phyloP scores from a whole-genome alignment of 179 eudicot species.

The Spergularia azorica region DNA sequence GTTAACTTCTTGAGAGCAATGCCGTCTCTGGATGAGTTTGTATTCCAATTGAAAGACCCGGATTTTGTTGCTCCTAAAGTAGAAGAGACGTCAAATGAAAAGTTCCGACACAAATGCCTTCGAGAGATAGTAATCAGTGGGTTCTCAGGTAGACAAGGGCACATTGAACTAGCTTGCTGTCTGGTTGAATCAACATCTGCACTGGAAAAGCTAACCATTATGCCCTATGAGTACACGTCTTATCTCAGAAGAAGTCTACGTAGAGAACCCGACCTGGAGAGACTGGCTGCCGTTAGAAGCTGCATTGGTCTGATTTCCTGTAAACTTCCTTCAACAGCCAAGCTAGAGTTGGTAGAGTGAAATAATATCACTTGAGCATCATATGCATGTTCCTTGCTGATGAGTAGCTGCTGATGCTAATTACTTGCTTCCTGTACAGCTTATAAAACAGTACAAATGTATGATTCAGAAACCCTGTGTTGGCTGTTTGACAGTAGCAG shows the following conservation, averaged over 20 bases:
- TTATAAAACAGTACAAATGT: too few relatives aligned
- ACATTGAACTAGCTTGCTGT: conserved; percentile 16
- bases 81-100: neutral
- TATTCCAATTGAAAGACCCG: conserved; percentile 4
- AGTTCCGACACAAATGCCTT: conserved; percentile 18
- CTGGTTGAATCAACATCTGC: conserved; percentile 23
- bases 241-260: conserved; percentile 1
- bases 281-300: conserved; percentile 7
- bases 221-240: conserved; percentile 9
- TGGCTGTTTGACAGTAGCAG: too few relatives aligned
- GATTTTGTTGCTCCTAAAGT: neutral
- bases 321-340: conserved; percentile 24
- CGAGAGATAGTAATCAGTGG: conserved; percentile 27
- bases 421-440: too few relatives aligned
- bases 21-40: conserved; percentile 16
- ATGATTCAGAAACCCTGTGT: too few relatives aligned
- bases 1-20: conserved; percentile 15
- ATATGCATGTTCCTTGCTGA: too few relatives aligned
- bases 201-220: conserved; percentile 15
- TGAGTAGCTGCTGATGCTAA: too few relatives aligned
- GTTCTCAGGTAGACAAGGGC: conserved; percentile 21
- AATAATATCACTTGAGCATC: neutral
- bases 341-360: conserved; percentile 19
- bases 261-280: neutral
- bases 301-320: conserved; percentile 22